A percentile compares a stretch with the other conserved stretches of the same genome.
Conservation (phyloP, 2,329 filamentous ascomycete species). For the Shiraia bambusicola region DNA sequence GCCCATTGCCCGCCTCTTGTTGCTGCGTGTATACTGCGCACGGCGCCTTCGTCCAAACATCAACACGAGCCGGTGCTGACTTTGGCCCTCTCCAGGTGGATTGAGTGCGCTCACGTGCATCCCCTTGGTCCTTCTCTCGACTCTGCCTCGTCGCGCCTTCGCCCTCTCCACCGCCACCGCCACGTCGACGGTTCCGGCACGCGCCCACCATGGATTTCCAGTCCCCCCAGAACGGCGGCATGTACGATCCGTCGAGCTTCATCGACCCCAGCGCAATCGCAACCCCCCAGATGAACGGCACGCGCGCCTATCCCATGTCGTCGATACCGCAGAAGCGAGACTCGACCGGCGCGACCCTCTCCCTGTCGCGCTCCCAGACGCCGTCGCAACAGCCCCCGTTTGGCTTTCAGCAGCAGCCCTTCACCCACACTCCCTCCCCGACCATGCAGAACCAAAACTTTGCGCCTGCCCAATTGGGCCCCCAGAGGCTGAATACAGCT, state of each 20-base stretch:
- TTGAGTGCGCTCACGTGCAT: constrained; percentile 28
- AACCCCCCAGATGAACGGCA: constrained; percentile 62
- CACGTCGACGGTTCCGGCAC: constrained; percentile 5
- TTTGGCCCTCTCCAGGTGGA: constrained; percentile 24
- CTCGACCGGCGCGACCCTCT: constrained; percentile 80
- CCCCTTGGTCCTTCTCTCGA: constrained; percentile 10
- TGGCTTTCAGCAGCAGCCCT: constrained; percentile 69
- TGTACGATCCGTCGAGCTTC: constrained; percentile 42
- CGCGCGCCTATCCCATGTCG: constrained; percentile 83
- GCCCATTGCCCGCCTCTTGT: constrained; percentile 15
- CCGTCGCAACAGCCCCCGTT: constrained; percentile 70
- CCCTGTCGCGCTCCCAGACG: constrained; percentile 90
- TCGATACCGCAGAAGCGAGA: constrained; percentile 94
- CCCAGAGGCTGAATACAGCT: constrained; percentile 74
- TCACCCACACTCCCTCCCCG: constrained; percentile 89
- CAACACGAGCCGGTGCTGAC: constrained; percentile 37
- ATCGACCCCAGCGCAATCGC: constrained; percentile 45
- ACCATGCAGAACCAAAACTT: constrained; percentile 82
- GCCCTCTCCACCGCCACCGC: constrained; percentile 10
- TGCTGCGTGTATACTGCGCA: constrained; percentile 9
- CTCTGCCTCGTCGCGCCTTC: constrained; percentile 9
- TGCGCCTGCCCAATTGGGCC: constrained; percentile 58
- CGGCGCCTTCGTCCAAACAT: constrained; percentile 30
- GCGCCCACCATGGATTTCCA: constrained; percentile 42
- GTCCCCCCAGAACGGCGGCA: constrained; percentile 35